Base-by-base conservation (phyloP, 192 early-diverging fungal species). In the Polychytrium aggregatum region DNA sequence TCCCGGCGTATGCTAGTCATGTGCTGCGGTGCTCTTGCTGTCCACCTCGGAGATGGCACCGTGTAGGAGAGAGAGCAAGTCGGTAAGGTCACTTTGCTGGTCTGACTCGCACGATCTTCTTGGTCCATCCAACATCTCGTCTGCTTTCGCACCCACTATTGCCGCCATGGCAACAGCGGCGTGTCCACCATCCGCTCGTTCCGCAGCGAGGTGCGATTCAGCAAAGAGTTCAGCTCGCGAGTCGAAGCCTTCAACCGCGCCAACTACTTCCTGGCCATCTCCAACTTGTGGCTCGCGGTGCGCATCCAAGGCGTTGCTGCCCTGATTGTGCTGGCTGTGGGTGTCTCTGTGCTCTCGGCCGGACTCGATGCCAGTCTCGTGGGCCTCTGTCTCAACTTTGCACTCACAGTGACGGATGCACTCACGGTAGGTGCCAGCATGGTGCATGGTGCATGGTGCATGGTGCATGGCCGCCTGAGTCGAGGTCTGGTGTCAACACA, bases 341-440 rank as follows among this genome's bases (percentile, higher is more conserved):
- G 77, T 2, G 42, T 90, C 14, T 61, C 84, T 17, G 70, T 95
- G 37, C 25, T 90, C 2, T 46, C 57, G 46, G 41, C 34, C n/a
- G 34, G 34, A 11, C 64, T 87, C 26, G 79, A 86, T 48, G 81
- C 87, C 0, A 82, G 85, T 9, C 61, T 87, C 52, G 84, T 84
- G 25, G 90, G 86, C 47, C 74, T 93, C 44, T 77, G 81, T 41
- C 67, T 93, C 30, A 75, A 67, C 55, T 87, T 88, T 37, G 66
- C 88, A 0, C 68, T 89, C 9, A 78, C 78, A 48, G 84, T 92
- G 57, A 84, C 87, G 0, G 62, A 66, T 22, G 71, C 76, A 46
- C 43, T 68, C 20, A 50, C 59, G 24, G 65, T 70, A 45, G 64
- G 89, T 53, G 55, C 85, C 46, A 84, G 81, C 79, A 52, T 87